Evolutionary conservation across 805 yeast genomes (phyloP), one percentile per base, ranked within the genome.

Genomic region (Candida sanyiensis): DNA sequence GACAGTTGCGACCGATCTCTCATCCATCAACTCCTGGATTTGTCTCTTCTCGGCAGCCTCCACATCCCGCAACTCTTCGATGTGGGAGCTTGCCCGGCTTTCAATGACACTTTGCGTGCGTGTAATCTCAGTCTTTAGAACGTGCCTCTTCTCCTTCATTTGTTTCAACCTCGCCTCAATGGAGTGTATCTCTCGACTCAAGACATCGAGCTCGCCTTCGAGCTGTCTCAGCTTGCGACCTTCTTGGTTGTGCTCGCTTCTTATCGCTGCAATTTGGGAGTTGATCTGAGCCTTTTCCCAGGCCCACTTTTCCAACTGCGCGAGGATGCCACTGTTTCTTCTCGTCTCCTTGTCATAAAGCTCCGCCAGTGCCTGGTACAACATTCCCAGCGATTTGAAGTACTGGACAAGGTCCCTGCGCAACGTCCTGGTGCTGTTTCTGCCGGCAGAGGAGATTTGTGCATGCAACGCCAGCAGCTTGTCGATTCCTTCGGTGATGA

Each of bases 41-140:
- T 35, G 32, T 11, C 31, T 18, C 13, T 46, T 53, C 13, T 73
- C 77, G n/a, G 52, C 46, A 3, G 28, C 39, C 33, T 71, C 75
- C 19, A 70, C 52, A 5, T 55, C 57, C 20, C 57, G 58, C 33
- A 72, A 65, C 20, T 64, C 49, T 24, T 64, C 66, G 7, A 70
- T 61, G 42, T 67, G 67, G 29, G 62, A 57, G 4, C 74, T 65
- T 0, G 74, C 57, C 34, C 62, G 58, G 46, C 76, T 71, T 40
- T 72, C 76, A 20, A 72, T 56, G 4, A 72, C 66, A 9, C 75
- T 69, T 44, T 68, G 64, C 0, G 75, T 69, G 9, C 59, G 59
- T 10, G 56, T 57, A 19, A 71, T 67, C 50, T 72, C 77, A 7
- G 36, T 25, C 10, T 46, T 48, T 6, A 72, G 26, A 1, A 61